Evolutionary conservation across 768 basidiomycete genomes (phyloP).

Genomic region (Leccinum obscurum): DNA sequence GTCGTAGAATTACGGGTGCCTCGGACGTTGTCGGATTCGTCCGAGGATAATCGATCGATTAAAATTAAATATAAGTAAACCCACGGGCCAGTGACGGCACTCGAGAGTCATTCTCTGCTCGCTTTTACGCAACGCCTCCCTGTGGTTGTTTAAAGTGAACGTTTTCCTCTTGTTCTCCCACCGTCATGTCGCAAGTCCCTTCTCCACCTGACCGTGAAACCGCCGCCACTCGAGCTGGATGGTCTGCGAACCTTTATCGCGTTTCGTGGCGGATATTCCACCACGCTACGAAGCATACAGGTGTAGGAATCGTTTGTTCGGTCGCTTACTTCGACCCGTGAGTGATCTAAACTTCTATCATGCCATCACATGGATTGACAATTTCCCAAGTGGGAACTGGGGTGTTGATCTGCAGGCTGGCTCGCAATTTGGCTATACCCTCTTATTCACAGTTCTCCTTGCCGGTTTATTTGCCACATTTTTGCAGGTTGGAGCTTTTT

Average conservation of each 20-base stretch:
- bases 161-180: background rate
- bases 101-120: background rate
- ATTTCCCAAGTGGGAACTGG: conserved; percentile 71
- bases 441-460: conserved; percentile 84
- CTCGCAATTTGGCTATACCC: conserved; percentile 78
- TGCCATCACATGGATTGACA: background rate
- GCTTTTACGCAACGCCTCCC: conserved; percentile 3
- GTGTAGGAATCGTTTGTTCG: conserved; percentile 83
- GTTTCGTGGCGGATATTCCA: conserved; percentile 37
- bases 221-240: conserved; percentile 4
- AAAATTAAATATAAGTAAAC: too few species aligned
- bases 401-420: conserved; percentile 88
- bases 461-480: conserved; percentile 82
- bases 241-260: conserved; percentile 22
- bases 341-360: conserved; percentile 28
- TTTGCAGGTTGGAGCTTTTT: conserved; percentile 54
- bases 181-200: conserved; percentile 16
- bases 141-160: background rate
- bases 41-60: too few species aligned
- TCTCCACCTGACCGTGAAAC: conserved; percentile 7
- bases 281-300: conserved; percentile 66
- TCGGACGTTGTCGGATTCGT: too few species aligned
- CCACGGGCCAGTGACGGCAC: too few species aligned
- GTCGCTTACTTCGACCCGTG: conserved; percentile 91
- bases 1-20: too few species aligned